Evolutionary conservation across 2,329 filamentous ascomycete genomes (phyloP), one percentile per base, ranked within the genome.

Genomic region (Ilyonectria robusta): DNA sequence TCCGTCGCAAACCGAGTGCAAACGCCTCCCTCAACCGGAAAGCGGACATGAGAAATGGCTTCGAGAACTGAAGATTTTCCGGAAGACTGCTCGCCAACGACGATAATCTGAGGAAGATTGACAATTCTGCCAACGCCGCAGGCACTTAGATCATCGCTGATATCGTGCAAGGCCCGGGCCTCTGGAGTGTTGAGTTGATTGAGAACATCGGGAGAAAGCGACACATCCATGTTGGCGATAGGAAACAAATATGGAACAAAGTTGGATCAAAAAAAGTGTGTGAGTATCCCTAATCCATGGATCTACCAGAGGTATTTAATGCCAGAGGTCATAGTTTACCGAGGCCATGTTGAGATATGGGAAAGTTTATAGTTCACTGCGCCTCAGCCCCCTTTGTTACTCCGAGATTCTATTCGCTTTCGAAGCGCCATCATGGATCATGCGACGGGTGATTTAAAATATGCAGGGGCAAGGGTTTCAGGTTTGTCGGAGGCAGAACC

Each of bases 1-100:
- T 92, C 88, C 0, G 88, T 91, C 0, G 89, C 85, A 66, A 91
- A 91, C 0, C 87, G 82, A 0, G 90, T 92, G 73, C 88, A 91
- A 0, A 88, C 63, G 26, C 80, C 85, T 15, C 85, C 84, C 6
- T 89, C 86, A 11, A 84, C 79, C 0, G 88, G 87, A 53, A 92
- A 91, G 0, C 84, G 84, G 2, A 93, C 85, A 10, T 86, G 84
- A 0, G 89, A 88, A 53, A 92, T 88, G 0, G 89, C 90, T 69
- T 92, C 87, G 0, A 92, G 83, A 0, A 77, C 0, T 29, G 48
- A 51, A 33, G 29, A 51, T 13, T 51, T 51, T 21, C 48, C 48
- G n/a, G 48, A 51, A 11, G 48, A 51, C 48, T 33, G 48, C 29
- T 51, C 48, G 29, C 48, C 48, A 17, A 33, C 48, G 6, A 51